Percentiles rank a stretch among this genome's conserved stretches.
Evolutionary conservation across 257 asterid species (phyloP).

Genomic region (Fraxinus quadrangulata): DNA sequence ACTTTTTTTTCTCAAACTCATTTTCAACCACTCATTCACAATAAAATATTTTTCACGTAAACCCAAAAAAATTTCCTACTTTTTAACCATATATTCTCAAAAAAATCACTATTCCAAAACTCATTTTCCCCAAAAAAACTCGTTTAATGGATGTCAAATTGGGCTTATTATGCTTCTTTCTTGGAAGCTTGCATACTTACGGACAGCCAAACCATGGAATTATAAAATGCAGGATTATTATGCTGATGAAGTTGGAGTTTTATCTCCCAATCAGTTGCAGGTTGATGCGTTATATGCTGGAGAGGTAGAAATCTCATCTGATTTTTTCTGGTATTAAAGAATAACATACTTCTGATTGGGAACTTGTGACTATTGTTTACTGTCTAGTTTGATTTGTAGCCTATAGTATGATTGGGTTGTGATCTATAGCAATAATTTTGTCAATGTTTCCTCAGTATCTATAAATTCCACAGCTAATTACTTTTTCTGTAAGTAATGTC

Average conservation of each 20-base stretch:
- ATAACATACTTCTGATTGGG: not conserved
- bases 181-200: slow-evolving; percentile 19
- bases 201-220: slow-evolving; percentile 29
- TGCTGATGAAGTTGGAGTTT: slow-evolving; percentile 96
- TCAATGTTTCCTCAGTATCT: not conserved
- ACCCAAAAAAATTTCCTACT: too few species aligned
- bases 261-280: slow-evolving; percentile 94
- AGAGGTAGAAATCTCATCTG: slow-evolving; percentile 67
- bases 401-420: not conserved
- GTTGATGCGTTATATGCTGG: slow-evolving; percentile 79
- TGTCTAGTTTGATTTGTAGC: not conserved
- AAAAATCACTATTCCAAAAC: too few species aligned
- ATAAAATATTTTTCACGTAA: too few species aligned
- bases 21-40: too few species aligned
- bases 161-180: not conserved
- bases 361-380: not conserved
- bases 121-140: too few species aligned
- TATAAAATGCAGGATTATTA: slow-evolving; percentile 72
- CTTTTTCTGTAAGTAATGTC: not conserved
- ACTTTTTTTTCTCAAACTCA: too few species aligned
- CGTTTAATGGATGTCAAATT: too few species aligned
- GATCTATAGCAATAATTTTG: not conserved
- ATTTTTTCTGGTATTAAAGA: slow-evolving; percentile 19
- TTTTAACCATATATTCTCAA: too few species aligned
- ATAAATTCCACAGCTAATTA: not conserved